Base-by-base conservation (phyloP, 2,329 filamentous ascomycete genomes). In the Pseudonectria buxi region DNA sequence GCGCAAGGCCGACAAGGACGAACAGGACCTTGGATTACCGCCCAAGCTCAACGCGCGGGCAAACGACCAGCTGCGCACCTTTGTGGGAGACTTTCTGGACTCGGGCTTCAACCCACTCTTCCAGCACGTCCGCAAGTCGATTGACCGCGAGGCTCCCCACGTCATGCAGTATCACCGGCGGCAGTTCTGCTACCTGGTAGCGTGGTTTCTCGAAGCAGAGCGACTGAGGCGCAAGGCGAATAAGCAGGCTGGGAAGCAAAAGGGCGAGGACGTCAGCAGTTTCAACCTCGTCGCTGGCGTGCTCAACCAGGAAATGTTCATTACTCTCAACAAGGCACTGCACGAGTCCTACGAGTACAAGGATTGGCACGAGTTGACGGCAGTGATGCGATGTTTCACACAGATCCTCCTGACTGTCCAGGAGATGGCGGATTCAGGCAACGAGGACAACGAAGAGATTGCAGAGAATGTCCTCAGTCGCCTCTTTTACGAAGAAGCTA, bases 401-500 rank as follows among this genome's bases (percentile, higher is more conserved):
- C 89, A 96, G 55, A 92, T 96, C 46, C 69, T 95, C 14, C 72
- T 95, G 16, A 95, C 89, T 0, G 83, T 96, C 3, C 88, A 95
- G 52, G 86, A 94, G 42, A 96, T 98, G 89, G 71, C 81, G 2
- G 78, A 84, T 30, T 92, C 86, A 1, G 73, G 76, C 1, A 74
- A 86, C 22, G 89, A 95, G 44, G 89, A 95, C n/a, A 86, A 98
- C 47, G 84, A 94, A 55, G 92, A 96, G 50, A 96, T 98, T 57
- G 90, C 92, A 1, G 90, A 98, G 57, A 98, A 98, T 50, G 95
- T 94, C 10, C 78, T 95, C 34, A 94, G 84, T 51, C 86, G 90
- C 42, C 86, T 98, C n/a, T 98, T 98, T 59, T 98, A 98, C 63
- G 92, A 98, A 61, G 88, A 96, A 55, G 78, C 86, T 1, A 95